phyloP scores from a whole-genome alignment of 2,329 filamentous ascomycete genomes.

The Graphiopsis chlorocephala region DNA sequence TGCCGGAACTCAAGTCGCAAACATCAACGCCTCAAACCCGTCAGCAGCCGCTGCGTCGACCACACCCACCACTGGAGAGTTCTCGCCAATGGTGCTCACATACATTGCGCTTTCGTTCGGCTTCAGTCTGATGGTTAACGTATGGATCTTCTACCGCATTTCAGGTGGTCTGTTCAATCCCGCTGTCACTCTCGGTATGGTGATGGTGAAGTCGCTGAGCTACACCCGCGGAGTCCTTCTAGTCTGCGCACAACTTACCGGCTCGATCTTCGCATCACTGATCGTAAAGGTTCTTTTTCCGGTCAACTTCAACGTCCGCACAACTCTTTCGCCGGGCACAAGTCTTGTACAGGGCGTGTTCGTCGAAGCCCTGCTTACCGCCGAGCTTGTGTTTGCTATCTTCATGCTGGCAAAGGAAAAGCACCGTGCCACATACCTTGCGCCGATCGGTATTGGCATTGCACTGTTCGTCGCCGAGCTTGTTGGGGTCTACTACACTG shows the following conservation, averaged over 20 bases:
- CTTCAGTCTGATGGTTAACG: conserved; percentile 37
- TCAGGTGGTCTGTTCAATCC: conserved; percentile 33
- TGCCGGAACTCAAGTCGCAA: conserved; percentile 47
- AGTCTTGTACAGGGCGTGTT: conserved; percentile 60
- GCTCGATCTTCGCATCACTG: conserved; percentile 57
- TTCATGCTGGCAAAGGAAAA: conserved; percentile 70
- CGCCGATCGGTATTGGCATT: conserved; percentile 69
- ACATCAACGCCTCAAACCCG: conserved; percentile 39
- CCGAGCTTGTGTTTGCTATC: conserved; percentile 62
- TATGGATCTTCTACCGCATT: conserved; percentile 35
- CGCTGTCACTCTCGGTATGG: conserved; percentile 55
- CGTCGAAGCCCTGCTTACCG: conserved; percentile 65
- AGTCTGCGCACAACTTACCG: conserved; percentile 57
- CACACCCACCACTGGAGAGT: conserved; percentile 23
- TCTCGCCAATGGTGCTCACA: conserved; percentile 17
- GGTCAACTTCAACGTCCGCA: conserved; percentile 54
- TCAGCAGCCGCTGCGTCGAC: conserved; percentile 14
- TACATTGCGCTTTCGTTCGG: conserved; percentile 38
- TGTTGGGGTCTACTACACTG: conserved; percentile 46
- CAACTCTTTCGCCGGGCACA: conserved; percentile 53
- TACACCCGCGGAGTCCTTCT: conserved; percentile 52
- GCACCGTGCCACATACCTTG: conserved; percentile 68
- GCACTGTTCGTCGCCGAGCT: conserved; percentile 63
- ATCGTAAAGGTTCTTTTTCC: conserved; percentile 59
- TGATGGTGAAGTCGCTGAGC: conserved; percentile 58